Evolutionary conservation across 352 stramenopile species (phyloP), one percentile per base, ranked within the genome.

Genomic region (Phytophthora macrochlamydospora): DNA sequence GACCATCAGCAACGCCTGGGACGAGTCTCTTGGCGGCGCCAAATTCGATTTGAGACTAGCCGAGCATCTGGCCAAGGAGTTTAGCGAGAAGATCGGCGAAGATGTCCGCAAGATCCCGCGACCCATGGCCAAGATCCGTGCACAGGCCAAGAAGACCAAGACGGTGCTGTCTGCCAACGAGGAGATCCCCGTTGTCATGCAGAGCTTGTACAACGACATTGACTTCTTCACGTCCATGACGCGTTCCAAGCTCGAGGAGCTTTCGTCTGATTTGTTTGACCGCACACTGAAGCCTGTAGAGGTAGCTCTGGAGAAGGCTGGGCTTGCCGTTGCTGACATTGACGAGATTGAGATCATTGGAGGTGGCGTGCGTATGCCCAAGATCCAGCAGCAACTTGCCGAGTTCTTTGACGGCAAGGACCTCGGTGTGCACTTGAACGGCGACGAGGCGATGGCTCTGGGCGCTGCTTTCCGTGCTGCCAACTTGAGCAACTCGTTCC

Each of bases 391-490:
- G 49, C 82, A 94, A 31, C 81, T 97, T 32, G 75, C 77, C 28
- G 73, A 84, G 18, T 92, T 88, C 51, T 90, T 95, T 37, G 57
- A 73, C 7, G 80, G 83, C 37, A 90, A 91, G 62, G 93, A 98
- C 66, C 82, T 99, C 28, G 93, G 96, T 30, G 92, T 97, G 59
- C 98, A 99, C 80, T 85, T 99, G 49, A 99, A 99, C 79, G 97
- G 96, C 51, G 98, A 99, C 75, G 97, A 99, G 78, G 95, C 94
- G 45, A 98, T 99, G 91, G 97, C 96, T 6, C 76, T 99, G 1
- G 97, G 97, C 49, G 92, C 95, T 11, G 94, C 96, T 6, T 99
- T 99, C 81, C 89, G 95, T 55, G 97, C 92, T 38, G 97, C 97
- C 6, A 99, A 99, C 78, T 77, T 99, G 54, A 97, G 83, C 50